Evolutionary conservation across 306 rosid genomes (phyloP), one percentile per base, ranked within the genome.

Genomic region (Comarum palustre): DNA sequence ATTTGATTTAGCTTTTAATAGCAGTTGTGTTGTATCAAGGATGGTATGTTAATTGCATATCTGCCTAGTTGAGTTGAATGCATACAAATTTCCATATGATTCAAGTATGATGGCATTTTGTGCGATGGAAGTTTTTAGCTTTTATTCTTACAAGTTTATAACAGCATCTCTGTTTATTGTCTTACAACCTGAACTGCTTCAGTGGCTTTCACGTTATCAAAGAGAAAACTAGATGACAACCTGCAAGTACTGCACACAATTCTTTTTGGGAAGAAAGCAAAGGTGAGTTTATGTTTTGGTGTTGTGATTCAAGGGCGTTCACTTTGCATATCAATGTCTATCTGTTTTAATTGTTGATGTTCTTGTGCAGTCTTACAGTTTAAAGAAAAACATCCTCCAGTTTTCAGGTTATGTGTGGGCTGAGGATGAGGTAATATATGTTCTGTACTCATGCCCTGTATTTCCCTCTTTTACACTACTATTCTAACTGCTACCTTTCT

Each of bases 121-220:
- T 7, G 43, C 22, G 52, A 41, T 52, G 55, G 7, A 62, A 22
- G 32, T 59, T 59, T 59, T 7, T 58, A 45, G 27, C 39, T 10
- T 46, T 52, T 47, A 45, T 73, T 69, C 70, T 58, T 27, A 11
- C 27, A 72, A 24, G n/a, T 63, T 42, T 31, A 9, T 60, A 60
- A 60, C 42, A 31, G 20, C 25, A 72, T 72, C 69, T 58, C 75
- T 70, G 15, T 57, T 32, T 51, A 52, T 68, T 77, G 77, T 78
- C 79, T 86, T 69, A 81, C 72, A 14, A 68, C 76, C 55, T 66
- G 38, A 86, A 78, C 63, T 88, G 69, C 83, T 90, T 80, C 88
- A 95, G 99, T 95, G 87, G 90, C 96, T 66, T 95, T 86, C 90
- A 95, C 92, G 85, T 75, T 95, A 80, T 87, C 96, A 0, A 95